Conservation (phyloP, 1,284 basidiomycete genomes). For the Rhodotorula mucilaginosa region DNA sequence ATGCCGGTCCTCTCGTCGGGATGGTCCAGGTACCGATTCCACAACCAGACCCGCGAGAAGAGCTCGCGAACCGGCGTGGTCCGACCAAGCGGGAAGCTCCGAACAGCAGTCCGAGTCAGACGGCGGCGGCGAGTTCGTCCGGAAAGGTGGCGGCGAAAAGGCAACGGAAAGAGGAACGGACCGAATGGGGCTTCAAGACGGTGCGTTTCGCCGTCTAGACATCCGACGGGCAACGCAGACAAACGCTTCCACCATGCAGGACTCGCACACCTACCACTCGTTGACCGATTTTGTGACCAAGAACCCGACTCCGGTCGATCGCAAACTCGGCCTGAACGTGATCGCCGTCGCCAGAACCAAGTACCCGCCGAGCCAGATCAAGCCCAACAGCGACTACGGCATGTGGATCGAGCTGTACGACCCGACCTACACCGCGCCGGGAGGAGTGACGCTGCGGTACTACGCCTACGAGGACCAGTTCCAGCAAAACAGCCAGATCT, state of each 20-base stretch:
- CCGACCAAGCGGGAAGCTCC: background rate
- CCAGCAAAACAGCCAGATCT: background rate
- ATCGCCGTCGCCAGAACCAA: slow-evolving; percentile 10
- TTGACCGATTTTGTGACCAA: background rate
- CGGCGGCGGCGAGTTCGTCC: no score
- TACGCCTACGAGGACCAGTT: background rate
- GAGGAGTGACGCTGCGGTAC: background rate
- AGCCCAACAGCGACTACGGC: background rate
- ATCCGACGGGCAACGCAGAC: no score
- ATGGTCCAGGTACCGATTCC: background rate
- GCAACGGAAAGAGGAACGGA: background rate
- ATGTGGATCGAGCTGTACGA: slow-evolving; percentile 6
- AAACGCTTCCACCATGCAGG: background rate
- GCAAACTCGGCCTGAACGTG: background rate
- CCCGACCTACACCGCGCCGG: slow-evolving; percentile 6
- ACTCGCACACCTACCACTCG: background rate
- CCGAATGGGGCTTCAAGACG: background rate
- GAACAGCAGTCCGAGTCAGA: background rate
- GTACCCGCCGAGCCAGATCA: background rate
- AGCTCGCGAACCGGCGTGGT: background rate
- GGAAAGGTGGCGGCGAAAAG: background rate
- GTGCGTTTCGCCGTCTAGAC: background rate
- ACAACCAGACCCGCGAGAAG: background rate
- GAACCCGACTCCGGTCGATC: background rate
- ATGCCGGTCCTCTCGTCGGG: background rate